A percentile compares a stretch with the other conserved stretches of the same genome.
Conservation (phyloP, 2,329 filamentous ascomycete genomes). For the Emergomyces orientalis region DNA sequence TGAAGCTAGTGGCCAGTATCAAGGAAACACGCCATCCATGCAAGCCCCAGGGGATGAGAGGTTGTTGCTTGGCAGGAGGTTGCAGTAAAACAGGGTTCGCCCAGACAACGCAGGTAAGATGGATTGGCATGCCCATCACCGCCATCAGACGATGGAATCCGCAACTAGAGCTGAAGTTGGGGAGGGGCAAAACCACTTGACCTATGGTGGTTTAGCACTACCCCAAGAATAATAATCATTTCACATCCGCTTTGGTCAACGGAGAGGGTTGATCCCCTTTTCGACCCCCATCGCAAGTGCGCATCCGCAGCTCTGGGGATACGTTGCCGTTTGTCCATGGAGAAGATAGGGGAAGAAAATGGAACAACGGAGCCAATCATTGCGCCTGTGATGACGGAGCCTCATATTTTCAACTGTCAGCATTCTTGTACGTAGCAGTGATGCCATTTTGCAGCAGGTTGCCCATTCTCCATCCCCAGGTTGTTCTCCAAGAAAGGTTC, state of each 20-base stretch:
- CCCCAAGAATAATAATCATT: not conserved
- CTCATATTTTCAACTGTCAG: not conserved
- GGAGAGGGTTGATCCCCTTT: not conserved
- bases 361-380: not conserved
- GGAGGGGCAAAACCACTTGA: not conserved
- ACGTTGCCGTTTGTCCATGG: not conserved
- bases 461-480: not conserved
- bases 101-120: not conserved
- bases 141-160: not conserved
- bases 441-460: not conserved
- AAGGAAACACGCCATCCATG: not conserved
- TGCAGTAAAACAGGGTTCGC: not conserved
- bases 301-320: not conserved
- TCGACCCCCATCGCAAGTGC: not conserved
- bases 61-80: conserved; percentile 1
- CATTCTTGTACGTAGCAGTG: no score
- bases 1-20: not conserved
- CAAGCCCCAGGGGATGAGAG: not conserved
- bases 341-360: not conserved
- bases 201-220: not conserved
- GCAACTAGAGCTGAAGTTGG: not conserved
- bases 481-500: not conserved
- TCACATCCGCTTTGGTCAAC: not conserved
- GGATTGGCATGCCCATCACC: not conserved
- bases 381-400: not conserved